Evolutionary conservation across 768 basidiomycete species (phyloP).

Genomic region (Lactarius vividus): DNA sequence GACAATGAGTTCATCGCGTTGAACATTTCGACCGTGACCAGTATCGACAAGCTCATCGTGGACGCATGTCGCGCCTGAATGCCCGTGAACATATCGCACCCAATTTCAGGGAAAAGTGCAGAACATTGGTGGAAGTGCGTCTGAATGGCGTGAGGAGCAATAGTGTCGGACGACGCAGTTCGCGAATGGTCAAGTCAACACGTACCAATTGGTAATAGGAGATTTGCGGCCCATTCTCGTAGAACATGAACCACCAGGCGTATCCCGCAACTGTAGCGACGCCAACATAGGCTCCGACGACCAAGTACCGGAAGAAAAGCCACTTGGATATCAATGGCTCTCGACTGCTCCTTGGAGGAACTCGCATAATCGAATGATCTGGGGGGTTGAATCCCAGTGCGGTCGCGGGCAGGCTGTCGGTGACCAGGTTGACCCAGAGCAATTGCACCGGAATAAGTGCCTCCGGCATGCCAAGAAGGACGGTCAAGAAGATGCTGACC

Average conservation of each 20-base stretch:
- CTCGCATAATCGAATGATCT: conserved; percentile 95
- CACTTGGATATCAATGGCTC: conserved; percentile 91
- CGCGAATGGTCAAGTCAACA: conserved; percentile 28
- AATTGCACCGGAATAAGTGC: conserved; percentile 97
- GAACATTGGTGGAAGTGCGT: conserved; percentile 96
- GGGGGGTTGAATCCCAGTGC: conserved; percentile 98
- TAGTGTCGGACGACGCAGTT: neutral
- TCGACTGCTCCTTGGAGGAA: conserved; percentile 84
- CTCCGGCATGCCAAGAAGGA: conserved; percentile 98
- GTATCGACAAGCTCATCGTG: conserved; percentile 93
- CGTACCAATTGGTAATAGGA: conserved; percentile 88
- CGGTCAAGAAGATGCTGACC: conserved; percentile 95
- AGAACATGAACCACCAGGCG: conserved; percentile 99
- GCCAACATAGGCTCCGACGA: conserved; percentile 92
- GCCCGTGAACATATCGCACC: conserved; percentile 95
- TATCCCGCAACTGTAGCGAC: conserved; percentile 95
- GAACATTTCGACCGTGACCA: conserved; percentile 97
- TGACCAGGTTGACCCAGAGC: conserved; percentile 98
- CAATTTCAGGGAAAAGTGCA: conserved; percentile 79
- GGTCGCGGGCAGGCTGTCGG: conserved; percentile 93
- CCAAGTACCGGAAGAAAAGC: conserved; percentile 95
- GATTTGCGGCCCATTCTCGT: conserved; percentile 88
- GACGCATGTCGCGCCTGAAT: conserved; percentile 83
- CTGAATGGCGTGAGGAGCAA: conserved; percentile 43
- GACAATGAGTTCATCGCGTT: conserved; percentile 98